Conservation (phyloP, 805 yeast species). For the Citeromyces nyonsensis region DNA sequence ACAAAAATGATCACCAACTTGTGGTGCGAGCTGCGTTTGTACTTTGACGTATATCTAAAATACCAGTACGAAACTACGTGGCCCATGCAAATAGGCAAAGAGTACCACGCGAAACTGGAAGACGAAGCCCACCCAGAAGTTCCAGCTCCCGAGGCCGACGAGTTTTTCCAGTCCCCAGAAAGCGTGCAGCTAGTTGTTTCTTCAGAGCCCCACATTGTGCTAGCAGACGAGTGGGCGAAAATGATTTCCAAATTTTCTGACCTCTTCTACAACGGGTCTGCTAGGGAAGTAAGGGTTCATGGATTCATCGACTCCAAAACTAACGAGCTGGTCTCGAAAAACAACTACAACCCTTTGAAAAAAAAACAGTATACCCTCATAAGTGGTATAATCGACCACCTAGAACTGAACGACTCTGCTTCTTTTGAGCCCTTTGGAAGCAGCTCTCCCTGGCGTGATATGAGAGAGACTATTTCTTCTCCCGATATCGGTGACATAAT, state of each 20-base stretch:
- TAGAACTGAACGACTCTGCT: conserved; percentile 10
- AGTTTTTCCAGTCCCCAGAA: neutral
- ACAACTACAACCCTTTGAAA: conserved; percentile 3
- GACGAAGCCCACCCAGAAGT: conserved; percentile 20
- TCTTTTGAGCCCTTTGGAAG: conserved; percentile 8
- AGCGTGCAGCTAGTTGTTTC: neutral
- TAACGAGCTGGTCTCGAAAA: conserved; percentile 4
- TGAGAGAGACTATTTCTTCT: neutral
- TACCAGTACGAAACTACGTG: conserved; percentile 14
- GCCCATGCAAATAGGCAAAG: conserved; percentile 29
- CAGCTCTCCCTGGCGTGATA: conserved; percentile 6
- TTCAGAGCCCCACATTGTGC: conserved; percentile 3
- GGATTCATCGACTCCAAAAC: conserved; percentile 22
- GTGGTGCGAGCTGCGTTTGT: conserved; percentile 56
- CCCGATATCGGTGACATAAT: conserved; percentile 2
- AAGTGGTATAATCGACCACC: conserved; percentile 51
- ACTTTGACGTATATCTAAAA: conserved; percentile 35
- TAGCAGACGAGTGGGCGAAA: conserved; percentile 3
- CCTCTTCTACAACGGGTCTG: conserved; percentile 29
- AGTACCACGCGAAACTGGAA: conserved; percentile 33
- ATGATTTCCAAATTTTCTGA: conserved; percentile 3
- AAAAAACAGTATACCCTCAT: conserved; percentile 22
- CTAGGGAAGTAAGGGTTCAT: conserved; percentile 50
- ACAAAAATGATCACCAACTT: conserved; percentile 39
- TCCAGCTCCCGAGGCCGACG: conserved; percentile 3